Percentiles rank a stretch among this genome's conserved stretches.
Conservation (phyloP, 495 filamentous ascomycete genomes). For the Aspergillus steynii region DNA sequence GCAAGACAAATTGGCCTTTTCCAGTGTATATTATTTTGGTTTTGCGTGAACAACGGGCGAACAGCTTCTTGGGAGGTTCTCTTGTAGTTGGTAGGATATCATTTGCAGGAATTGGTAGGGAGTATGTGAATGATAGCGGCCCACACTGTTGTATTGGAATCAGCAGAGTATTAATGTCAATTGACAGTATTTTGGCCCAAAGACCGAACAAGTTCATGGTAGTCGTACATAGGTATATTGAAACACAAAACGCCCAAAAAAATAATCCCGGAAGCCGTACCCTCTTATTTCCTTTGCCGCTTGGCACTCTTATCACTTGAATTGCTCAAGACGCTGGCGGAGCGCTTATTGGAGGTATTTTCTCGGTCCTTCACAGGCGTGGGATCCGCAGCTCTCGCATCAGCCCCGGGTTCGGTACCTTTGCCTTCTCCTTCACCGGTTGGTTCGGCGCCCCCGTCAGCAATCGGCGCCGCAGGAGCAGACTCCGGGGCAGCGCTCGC, state of each 20-base stretch:
- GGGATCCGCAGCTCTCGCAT: neutral
- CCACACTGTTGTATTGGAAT: neutral
- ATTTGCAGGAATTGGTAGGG: neutral
- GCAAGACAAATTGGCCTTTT: neutral
- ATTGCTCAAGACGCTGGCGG: constrained; percentile 71
- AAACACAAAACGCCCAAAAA: constrained; percentile 18
- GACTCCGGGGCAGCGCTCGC: constrained; percentile 18
- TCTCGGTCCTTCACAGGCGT: constrained; percentile 23
- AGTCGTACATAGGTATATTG: constrained; percentile 42
- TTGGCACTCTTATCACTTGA: constrained; percentile 71
- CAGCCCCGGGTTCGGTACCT: neutral
- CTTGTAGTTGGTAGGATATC: neutral
- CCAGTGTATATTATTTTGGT: neutral
- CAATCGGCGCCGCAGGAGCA: constrained; percentile 6
- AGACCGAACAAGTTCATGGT: constrained; percentile 26
- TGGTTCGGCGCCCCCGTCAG: constrained; percentile 10
- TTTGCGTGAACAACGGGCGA: neutral
- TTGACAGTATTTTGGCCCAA: constrained; percentile 17
- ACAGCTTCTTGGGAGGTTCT: neutral
- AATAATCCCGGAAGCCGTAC: neutral
- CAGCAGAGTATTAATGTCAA: neutral
- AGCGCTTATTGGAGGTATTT: constrained; percentile 61
- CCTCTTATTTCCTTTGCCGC: constrained; percentile 63
- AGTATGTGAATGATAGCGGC: neutral
- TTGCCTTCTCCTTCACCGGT: constrained; percentile 2